Evolutionary conservation across 805 yeast species (phyloP).

Genomic region (Torulaspora indica): DNA sequence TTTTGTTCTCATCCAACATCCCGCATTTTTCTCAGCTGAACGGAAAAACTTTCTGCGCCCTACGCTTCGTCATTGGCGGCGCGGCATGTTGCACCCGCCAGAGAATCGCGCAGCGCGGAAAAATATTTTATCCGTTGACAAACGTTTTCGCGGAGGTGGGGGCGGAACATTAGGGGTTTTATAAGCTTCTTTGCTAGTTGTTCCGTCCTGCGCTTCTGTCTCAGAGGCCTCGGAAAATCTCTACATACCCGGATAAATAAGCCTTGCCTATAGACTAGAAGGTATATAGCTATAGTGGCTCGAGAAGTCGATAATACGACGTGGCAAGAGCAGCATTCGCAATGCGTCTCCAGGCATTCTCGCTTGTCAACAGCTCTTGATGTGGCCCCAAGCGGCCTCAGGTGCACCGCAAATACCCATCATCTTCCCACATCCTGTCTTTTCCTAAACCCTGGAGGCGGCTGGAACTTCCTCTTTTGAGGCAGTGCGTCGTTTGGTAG

Average conservation of each 20-base stretch:
- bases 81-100: not conserved
- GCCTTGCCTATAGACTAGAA: too few species aligned
- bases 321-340: too few species aligned
- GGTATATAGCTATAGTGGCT: too few species aligned
- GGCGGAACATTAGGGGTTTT: too few species aligned
- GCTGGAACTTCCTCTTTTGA: constrained; percentile 41
- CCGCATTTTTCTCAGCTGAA: not conserved
- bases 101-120: not conserved
- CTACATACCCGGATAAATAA: not conserved
- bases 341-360: too few species aligned
- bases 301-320: too few species aligned
- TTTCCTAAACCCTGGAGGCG: constrained; percentile 43
- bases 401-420: not conserved
- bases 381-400: too few species aligned
- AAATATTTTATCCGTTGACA: not conserved
- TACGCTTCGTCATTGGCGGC: too few species aligned
- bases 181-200: not conserved
- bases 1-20: not conserved
- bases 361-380: too few species aligned
- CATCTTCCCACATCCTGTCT: constrained; percentile 1
- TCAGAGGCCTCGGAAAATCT: not conserved
- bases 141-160: constrained; percentile 1
- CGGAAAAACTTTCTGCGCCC: too few species aligned
- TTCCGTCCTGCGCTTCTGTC: not conserved
- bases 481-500: constrained; percentile 27